Percentiles rank a stretch among this genome's conserved stretches.
These are phyloP conservation scores for Calocybe gangraenosa DNA, from an alignment of 768 basidiomycete species.

Conservation along the genomic window DNA sequence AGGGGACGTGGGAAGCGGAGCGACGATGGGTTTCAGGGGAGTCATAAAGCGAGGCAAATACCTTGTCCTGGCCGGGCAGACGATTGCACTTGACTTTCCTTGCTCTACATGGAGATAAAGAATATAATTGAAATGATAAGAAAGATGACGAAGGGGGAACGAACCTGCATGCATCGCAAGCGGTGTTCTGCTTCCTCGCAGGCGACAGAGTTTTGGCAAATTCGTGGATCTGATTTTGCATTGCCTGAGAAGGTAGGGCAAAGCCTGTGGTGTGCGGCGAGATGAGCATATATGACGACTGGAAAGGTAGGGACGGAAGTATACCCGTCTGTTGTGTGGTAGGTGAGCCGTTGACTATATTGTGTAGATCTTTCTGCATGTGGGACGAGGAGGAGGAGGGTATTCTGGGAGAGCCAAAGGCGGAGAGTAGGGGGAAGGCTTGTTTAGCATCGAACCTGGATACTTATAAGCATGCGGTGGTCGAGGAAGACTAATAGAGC, in stretches of 20 bases:
- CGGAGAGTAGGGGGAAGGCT: slow-evolving; percentile 19
- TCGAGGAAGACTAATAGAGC: slow-evolving; percentile 25
- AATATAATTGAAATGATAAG: slow-evolving; percentile 4
- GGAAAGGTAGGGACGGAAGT: slow-evolving; percentile 18
- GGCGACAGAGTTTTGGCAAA: slow-evolving; percentile 76
- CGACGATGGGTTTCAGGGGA: not conserved
- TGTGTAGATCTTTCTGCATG: slow-evolving; percentile 30
- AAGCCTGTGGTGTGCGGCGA: slow-evolving; percentile 39
- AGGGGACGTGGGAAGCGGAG: too few species aligned
- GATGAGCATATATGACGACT: slow-evolving; percentile 8
- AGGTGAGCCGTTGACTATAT: slow-evolving; percentile 19
- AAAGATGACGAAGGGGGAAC: slow-evolving; percentile 16
- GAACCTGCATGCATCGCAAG: slow-evolving; percentile 89
- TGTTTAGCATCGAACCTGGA: slow-evolving; percentile 21
- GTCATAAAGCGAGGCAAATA: slow-evolving; percentile 22
- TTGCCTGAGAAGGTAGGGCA: slow-evolving; percentile 56
- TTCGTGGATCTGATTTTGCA: slow-evolving; percentile 82
- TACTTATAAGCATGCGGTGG: slow-evolving; percentile 34
- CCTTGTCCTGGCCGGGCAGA: slow-evolving; percentile 80
- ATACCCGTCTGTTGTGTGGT: slow-evolving; percentile 29
- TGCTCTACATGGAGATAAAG: slow-evolving; percentile 42
- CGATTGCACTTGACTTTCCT: slow-evolving; percentile 90
- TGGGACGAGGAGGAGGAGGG: slow-evolving; percentile 16
- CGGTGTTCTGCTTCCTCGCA: slow-evolving; percentile 90
- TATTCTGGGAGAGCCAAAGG: slow-evolving; percentile 13